These are phyloP conservation scores for Pistacia vera DNA, from an alignment of 345 rosid species.

Conservation along the genomic window DNA sequence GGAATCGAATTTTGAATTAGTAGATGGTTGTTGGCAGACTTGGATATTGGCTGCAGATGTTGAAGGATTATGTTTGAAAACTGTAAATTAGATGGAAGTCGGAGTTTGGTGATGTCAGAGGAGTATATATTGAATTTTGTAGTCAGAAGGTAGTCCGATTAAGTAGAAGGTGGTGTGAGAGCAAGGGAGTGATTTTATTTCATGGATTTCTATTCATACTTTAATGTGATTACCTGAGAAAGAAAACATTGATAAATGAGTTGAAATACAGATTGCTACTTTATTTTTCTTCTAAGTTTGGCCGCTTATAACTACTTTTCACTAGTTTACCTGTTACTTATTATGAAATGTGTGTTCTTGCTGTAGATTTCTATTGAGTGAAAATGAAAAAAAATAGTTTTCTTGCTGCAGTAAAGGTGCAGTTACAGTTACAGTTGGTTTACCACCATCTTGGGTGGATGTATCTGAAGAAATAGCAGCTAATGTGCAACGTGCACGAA, in stretches of 20 bases:
- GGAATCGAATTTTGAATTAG: no score
- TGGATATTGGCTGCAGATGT: no score
- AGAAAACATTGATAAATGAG: neutral
- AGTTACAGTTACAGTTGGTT: conserved; percentile 69
- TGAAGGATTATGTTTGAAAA: no score
- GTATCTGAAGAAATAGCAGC: conserved; percentile 89
- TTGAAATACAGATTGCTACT: neutral
- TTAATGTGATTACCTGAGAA: neutral
- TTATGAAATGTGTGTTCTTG: conserved; percentile 6
- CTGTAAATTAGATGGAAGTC: no score
- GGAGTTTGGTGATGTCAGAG: neutral
- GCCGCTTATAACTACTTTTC: neutral
- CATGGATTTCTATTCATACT: neutral
- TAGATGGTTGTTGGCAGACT: neutral
- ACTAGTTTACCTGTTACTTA: neutral
- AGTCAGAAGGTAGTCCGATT: neutral
- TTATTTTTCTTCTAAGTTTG: conserved; percentile 14
- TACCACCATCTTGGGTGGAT: conserved; percentile 98
- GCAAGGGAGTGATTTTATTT: neutral
- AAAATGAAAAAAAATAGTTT: conserved; percentile 14
- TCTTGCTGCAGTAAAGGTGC: conserved; percentile 72
- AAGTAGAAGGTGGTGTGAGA: neutral
- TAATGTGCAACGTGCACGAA: conserved; percentile 71
- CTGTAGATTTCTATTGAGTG: neutral
- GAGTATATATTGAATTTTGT: neutral